A percentile compares a stretch with the other conserved stretches of the same genome.
Evolutionary conservation across 2,329 filamentous ascomycete species (phyloP).

Genomic region (Chaetoscypha palmicola): DNA sequence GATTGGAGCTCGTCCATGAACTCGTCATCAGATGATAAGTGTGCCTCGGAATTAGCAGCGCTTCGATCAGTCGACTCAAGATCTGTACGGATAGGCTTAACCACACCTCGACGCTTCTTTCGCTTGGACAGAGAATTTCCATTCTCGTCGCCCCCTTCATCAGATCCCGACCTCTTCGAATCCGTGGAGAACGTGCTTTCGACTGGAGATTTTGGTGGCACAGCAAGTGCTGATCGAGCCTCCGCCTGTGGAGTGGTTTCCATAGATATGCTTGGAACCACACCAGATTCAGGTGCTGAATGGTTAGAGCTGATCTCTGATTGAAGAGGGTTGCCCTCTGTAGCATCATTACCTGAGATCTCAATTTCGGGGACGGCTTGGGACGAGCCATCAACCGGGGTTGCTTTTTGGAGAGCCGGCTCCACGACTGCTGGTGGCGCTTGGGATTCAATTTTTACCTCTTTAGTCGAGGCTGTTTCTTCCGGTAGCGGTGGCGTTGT

Average conservation of each 20-base stretch:
- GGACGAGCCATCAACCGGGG: no score
- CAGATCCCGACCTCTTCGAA: conserved; percentile 18
- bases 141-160: conserved; percentile 19
- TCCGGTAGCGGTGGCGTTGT: no score
- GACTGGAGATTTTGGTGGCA: conserved; percentile 27
- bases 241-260: conserved; percentile 2
- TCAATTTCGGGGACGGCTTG: no score
- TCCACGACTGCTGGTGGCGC: no score
- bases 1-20: conserved; percentile 80
- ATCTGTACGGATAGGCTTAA: conserved; percentile 52
- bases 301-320: not conserved
- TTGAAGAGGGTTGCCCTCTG: no score
- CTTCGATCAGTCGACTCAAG: conserved; percentile 32
- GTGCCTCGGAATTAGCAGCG: conserved; percentile 35
- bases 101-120: conserved; percentile 21
- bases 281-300: not conserved
- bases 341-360: no score
- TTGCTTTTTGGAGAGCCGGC: no score
- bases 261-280: conserved; percentile 4
- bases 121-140: conserved; percentile 14
- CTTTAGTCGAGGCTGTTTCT: no score
- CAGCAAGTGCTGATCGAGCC: not conserved
- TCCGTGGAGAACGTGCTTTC: conserved; percentile 30
- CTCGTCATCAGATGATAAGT: conserved; percentile 65
- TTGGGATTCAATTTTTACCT: no score